Evolutionary conservation across 2,329 filamentous ascomycete species (phyloP), one percentile per base, ranked within the genome.

Genomic region (Sphaerulina vaccinii): DNA sequence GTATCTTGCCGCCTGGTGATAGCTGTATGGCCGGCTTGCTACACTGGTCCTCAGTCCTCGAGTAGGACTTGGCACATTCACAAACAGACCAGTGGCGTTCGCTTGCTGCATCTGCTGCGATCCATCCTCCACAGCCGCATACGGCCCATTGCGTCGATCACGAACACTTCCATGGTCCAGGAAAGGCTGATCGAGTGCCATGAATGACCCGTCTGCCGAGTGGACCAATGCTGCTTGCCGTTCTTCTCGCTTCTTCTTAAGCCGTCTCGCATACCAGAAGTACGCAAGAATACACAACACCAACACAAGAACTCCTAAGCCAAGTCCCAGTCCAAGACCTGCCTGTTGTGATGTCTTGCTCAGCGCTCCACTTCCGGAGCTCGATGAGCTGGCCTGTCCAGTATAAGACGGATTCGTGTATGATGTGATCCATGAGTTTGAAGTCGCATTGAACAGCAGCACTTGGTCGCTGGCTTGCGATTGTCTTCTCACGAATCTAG

Each of bases 401-500:
- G 47, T 21, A 4, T 33, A 9, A 6, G 58, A 51, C 3, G 65
- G 57, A 33, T 79, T 78, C 2, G 71, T 72, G 58, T 87, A 87
- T 3, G 76, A 74, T 2, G 75, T 71, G 2, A 77, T 63, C 83
- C 83, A 87, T 8, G 70, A 68, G 55, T 76, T 77, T 5, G 83
- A 84, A 1, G 81, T 83, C 2, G 78, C 72, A 61, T 87, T 86
- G 68, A 82, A 81, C 43, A 86, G 78, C 59, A 79, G 78, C 6
- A 76, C 39, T n/a, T 33, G 45, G 10, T 40, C 23, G 63, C 56
- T 75, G 69, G 61, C 76, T 27, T 67, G 61, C 6, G 56, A 61
- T 2, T 68, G 69, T 40, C 76, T 74, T 38, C 65, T 64, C 19
- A 65, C 58, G 10, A 39, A 39, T 35, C 64, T 66, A 16, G 59